Evolutionary conservation across 2,329 filamentous ascomycete genomes (phyloP), one percentile per base, ranked within the genome.

Genomic region (Aureobasidium zeae): DNA sequence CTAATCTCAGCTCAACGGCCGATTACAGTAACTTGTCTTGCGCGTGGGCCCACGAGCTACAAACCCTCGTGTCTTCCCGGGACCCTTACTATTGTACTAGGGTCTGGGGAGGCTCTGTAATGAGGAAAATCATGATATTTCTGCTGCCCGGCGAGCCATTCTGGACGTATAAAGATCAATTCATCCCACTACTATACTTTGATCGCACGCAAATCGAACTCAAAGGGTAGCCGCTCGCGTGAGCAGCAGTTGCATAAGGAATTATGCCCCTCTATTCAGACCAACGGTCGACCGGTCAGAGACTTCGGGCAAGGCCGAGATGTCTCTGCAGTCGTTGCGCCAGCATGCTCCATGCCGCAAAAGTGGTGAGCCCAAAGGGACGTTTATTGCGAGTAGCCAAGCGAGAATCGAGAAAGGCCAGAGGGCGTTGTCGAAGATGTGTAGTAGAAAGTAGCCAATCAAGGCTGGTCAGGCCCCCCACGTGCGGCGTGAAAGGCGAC

Each of bases 1-100:
- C 39, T 43, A 43, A 34, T 43, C 30, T 43, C 34, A 43, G 39
- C 10, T 28, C 19, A 43, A 43, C 39, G 39, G 39, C 30, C 39
- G 11, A 17, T 26, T 43, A 13, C 30, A 34, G 39, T 22, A 43
- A 43, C 30, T 26, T 34, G 39, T 43, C 39, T 20, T 17, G 19
- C 26, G 37, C 37, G 37, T 41, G 37, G 37, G 15, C 20, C 37
- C 37, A 19, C 11, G 39, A 19, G 17, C 16, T 20, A 16, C 21
- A 12, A 34, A 15, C 10, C 12, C 39, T 43, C 39, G 39, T 43
- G 39, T n/a, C n/a, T n/a, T n/a, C n/a, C n/a, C n/a, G n/a, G n/a
- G n/a, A n/a, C n/a, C n/a, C n/a, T n/a, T n/a, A n/a, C n/a, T n/a
- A n/a, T n/a, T n/a, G n/a, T n/a, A n/a, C n/a, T n/a, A n/a, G n/a